Evolutionary conservation across 495 filamentous ascomycete genomes (phyloP), one percentile per base, ranked within the genome.

Genomic region (Sordaria brevicollis): DNA sequence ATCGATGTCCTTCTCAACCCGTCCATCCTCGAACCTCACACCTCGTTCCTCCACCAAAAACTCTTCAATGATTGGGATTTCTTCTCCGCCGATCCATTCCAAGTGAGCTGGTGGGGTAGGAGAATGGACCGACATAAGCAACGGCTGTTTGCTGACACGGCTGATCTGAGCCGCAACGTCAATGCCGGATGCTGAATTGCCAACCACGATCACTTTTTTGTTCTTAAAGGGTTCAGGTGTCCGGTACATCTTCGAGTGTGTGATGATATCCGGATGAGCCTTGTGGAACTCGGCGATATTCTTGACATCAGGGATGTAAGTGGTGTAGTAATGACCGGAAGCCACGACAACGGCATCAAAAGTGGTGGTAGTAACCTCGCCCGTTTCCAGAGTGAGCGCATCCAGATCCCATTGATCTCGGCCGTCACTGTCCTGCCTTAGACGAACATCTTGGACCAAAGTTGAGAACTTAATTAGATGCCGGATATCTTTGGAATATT

Each of bases 271-370:
- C 0, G 91, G 91, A 70, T 92, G 86, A 3, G 78, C 74, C 34
- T 77, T 68, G 74, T 92, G 83, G 67, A 91, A 90, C 1, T 74
- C 75, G 6, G 66, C 5, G 5, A 83, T 75, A 2, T 74, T 71
- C n/a, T 68, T 73, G 15, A 77, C 86, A 31, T 84, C 78, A 0
- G 93, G 93, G 10, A 96, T 80, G 76, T 85, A 89, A 0, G 90
- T 90, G 7, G 90, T 86, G 25, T 85, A 85, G 77, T 91, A 96
- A 75, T 97, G 93, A 1, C 93, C 93, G 71, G 84, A 93, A 7
- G 92, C 92, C n/a, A 94, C 88, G 1, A 95, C 87, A 5, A 97
- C 87, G 11, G 92, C 93, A 79, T 97, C 93, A 75, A 90, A 97
- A 2, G 74, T 80, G 5, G 74, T 74, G 13, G 57, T 87, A 85